Evolutionary conservation across 257 asterid species (phyloP).

Genomic region (Rhazya stricta): DNA sequence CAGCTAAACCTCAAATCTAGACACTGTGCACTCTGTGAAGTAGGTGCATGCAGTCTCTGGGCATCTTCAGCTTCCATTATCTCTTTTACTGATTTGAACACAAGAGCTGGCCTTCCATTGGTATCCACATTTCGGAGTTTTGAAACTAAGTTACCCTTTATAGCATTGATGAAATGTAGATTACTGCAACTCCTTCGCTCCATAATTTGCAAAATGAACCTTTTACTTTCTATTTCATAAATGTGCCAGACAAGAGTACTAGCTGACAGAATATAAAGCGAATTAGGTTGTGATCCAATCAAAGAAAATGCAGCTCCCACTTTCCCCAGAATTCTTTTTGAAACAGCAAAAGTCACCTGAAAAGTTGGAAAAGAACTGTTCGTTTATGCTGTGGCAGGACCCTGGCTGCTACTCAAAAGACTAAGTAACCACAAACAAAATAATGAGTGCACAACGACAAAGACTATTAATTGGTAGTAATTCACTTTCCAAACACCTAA

Average conservation of each 20-base stretch:
- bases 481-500: neutral
- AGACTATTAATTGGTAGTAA: neutral
- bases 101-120: slow-evolving; percentile 35
- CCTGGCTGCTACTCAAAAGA: neutral
- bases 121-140: slow-evolving; percentile 36
- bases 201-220: slow-evolving; percentile 31
- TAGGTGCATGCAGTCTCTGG: slow-evolving; percentile 19
- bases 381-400: neutral
- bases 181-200: slow-evolving; percentile 39
- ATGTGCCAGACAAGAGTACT: neutral
- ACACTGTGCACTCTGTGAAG: neutral
- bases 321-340: neutral
- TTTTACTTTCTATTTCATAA: neutral
- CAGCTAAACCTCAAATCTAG: slow-evolving; percentile 11
- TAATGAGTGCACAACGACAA: neutral
- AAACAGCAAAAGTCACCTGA: neutral
- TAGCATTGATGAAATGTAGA: slow-evolving; percentile 47
- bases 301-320: neutral
- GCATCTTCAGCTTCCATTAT: slow-evolving; percentile 36
- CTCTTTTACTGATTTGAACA: slow-evolving; percentile 41
- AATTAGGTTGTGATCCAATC: neutral
- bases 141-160: slow-evolving; percentile 35
- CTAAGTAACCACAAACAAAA: too few species aligned
- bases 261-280: neutral
- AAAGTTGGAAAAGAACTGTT: neutral